Percentiles rank a stretch among this genome's conserved stretches.
Evolutionary conservation across 495 filamentous ascomycete species (phyloP).

Genomic region (Tuber calosporum): DNA sequence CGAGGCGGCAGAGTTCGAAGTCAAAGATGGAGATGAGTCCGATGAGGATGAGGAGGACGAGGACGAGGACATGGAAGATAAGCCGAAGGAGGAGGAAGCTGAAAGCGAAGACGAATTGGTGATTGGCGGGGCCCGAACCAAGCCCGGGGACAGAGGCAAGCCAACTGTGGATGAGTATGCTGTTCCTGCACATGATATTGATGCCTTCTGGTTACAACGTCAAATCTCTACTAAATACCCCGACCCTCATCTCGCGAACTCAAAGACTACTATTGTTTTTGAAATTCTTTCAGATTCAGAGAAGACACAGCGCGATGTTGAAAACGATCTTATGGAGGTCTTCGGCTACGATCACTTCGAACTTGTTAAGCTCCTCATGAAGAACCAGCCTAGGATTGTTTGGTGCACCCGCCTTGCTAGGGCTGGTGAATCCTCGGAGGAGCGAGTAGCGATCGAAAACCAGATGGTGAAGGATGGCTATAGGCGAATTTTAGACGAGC

Average conservation of each 20-base stretch:
- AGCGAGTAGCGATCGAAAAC: constrained; percentile 68
- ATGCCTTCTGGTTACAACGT: constrained; percentile 94
- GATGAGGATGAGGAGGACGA: constrained; percentile 52
- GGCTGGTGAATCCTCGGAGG: constrained; percentile 71
- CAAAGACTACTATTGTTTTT: constrained; percentile 74
- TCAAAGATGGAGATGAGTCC: constrained; percentile 52
- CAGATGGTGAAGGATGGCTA: constrained; percentile 88
- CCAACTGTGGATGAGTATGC: constrained; percentile 53
- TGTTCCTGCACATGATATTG: constrained; percentile 77
- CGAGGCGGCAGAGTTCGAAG: constrained; percentile 67
- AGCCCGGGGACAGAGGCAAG: constrained; percentile 42
- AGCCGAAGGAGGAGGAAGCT: constrained; percentile 41
- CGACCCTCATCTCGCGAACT: constrained; percentile 83
- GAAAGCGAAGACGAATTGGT: constrained; percentile 67
- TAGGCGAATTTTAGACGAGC: constrained; percentile 76
- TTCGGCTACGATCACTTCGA: constrained; percentile 97
- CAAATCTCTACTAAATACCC: constrained; percentile 80
- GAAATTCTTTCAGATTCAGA: constrained; percentile 81
- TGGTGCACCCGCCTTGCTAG: constrained; percentile 88
- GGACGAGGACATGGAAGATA: constrained; percentile 49
- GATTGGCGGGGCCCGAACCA: constrained; percentile 56
- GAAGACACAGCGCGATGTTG: constrained; percentile 77
- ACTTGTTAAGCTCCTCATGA: constrained; percentile 82
- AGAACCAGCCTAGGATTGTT: constrained; percentile 82
- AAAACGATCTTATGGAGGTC: constrained; percentile 96